Conservation (phyloP, 768 basidiomycete species). For the Lactarius deliciosus region DNA sequence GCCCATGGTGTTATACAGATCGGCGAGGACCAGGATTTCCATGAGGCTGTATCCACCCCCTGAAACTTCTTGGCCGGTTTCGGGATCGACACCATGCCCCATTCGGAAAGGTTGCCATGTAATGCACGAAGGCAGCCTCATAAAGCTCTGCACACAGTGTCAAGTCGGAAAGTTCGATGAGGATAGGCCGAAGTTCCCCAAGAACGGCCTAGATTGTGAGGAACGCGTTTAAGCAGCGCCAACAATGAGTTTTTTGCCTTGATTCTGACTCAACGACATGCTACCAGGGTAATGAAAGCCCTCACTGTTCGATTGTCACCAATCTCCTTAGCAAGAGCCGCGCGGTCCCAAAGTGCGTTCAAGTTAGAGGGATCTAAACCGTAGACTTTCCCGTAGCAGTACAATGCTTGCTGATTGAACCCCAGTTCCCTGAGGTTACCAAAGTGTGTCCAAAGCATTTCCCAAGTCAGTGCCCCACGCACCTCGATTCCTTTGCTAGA, state of each 20-base stretch:
- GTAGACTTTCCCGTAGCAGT: conserved; percentile 85
- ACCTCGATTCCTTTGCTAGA: conserved; percentile 76
- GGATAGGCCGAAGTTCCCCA: conserved; percentile 71
- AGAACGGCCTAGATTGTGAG: conserved; percentile 81
- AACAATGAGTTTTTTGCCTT: conserved; percentile 65
- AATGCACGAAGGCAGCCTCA: conserved; percentile 71
- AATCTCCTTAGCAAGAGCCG: conserved; percentile 72
- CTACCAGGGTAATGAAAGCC: conserved; percentile 1
- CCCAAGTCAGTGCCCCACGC: conserved; percentile 28
- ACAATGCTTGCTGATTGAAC: conserved; percentile 81
- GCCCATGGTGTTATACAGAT: conserved; percentile 72
- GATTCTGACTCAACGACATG: neutral
- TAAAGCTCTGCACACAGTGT: conserved; percentile 63
- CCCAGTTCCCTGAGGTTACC: conserved; percentile 53
- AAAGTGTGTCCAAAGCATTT: neutral
- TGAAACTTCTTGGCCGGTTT: conserved; percentile 31
- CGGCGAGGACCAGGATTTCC: conserved; percentile 82
- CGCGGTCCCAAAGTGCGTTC: conserved; percentile 88
- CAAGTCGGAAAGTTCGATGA: conserved; percentile 72
- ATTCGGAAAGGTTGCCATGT: conserved; percentile 51
- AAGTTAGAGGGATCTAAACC: conserved; percentile 78
- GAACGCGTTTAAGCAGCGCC: conserved; percentile 69
- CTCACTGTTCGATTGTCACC: conserved; percentile 67
- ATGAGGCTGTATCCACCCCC: conserved; percentile 52
- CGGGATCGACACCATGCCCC: conserved; percentile 44